A percentile compares a stretch with the other conserved stretches of the same genome.
These are phyloP conservation scores for Teratosphaeria nubilosa DNA, from an alignment of 2,329 filamentous ascomycete species.

Conservation along the genomic window DNA sequence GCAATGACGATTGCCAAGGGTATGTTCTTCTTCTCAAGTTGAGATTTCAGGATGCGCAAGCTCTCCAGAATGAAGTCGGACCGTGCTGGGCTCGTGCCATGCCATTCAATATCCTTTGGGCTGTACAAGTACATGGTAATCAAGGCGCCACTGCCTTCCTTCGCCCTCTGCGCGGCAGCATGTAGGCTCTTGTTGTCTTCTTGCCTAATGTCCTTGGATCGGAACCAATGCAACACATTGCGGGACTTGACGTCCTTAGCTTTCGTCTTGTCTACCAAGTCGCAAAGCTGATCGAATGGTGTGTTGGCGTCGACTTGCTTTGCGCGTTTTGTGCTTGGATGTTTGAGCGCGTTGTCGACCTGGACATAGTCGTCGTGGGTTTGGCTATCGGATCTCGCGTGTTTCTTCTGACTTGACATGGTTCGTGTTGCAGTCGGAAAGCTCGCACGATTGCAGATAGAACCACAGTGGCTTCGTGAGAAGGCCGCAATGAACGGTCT, in stretches of 20 bases:
- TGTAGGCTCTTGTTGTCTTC: conserved; percentile 41
- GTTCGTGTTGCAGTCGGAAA: not conserved
- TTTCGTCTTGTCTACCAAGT: conserved; percentile 30
- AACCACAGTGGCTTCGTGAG: not conserved
- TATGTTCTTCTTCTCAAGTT: conserved; percentile 39
- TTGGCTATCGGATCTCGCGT: conserved; percentile 7
- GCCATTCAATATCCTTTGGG: conserved; percentile 40
- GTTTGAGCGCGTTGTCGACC: conserved; percentile 22
- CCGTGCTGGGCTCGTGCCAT: conserved; percentile 40
- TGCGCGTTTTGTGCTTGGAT: conserved; percentile 40
- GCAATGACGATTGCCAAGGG: conserved; percentile 38
- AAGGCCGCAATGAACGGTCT: not conserved
- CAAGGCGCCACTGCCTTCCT: conserved; percentile 33
- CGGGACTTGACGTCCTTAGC: conserved; percentile 25
- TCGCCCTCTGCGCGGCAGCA: conserved; percentile 36
- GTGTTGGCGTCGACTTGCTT: conserved; percentile 39
- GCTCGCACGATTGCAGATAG: not conserved
- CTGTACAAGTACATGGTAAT: conserved; percentile 39
- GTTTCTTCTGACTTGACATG: conserved; percentile 6
- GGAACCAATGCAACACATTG: conserved; percentile 43
- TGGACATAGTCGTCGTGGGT: conserved; percentile 7
- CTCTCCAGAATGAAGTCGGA: conserved; percentile 40
- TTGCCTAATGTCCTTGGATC: conserved; percentile 41
- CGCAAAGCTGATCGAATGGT: conserved; percentile 34
- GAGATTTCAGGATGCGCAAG: conserved; percentile 34